phyloP scores from a whole-genome alignment of 225 moss, liverwort and hornwort genomes.

The Sphagnum contortum region DNA sequence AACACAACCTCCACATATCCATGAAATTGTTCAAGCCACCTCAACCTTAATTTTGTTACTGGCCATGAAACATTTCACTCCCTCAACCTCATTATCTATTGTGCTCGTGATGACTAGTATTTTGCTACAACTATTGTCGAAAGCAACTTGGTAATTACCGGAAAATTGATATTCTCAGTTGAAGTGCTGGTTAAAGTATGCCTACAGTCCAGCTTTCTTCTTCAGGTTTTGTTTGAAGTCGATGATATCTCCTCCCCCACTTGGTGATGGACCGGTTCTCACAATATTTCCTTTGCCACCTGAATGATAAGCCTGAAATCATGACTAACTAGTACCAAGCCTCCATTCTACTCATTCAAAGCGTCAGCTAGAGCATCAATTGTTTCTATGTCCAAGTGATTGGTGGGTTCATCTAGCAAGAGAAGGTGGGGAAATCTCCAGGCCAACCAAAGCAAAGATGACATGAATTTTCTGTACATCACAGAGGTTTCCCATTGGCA shows the following conservation, averaged over 20 bases:
- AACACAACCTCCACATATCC: too few species aligned
- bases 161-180: not conserved
- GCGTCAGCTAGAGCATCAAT: conserved; percentile 84
- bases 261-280: conserved; percentile 62
- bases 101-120: too few species aligned
- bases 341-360: conserved; percentile 80
- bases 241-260: conserved; percentile 83
- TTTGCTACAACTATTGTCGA: too few species aligned
- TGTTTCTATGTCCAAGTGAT: conserved; percentile 84
- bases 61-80: too few species aligned
- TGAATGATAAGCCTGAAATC: conserved; percentile 85
- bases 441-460: conserved; percentile 67
- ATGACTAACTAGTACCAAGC: conserved; percentile 72
- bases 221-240: conserved; percentile 80
- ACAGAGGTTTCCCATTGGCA: conserved; percentile 84
- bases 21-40: too few species aligned
- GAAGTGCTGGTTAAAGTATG: not conserved
- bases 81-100: too few species aligned
- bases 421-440: conserved; percentile 80
- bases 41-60: too few species aligned
- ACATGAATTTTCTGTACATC: conserved; percentile 85
- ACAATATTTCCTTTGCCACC: conserved; percentile 79
- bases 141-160: too few species aligned
- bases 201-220: conserved; percentile 75
- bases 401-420: conserved; percentile 76